A percentile compares a stretch with the other conserved stretches of the same genome.
Conservation (phyloP, 1,284 basidiomycete species). For the Ceratobasidium sp. region DNA sequence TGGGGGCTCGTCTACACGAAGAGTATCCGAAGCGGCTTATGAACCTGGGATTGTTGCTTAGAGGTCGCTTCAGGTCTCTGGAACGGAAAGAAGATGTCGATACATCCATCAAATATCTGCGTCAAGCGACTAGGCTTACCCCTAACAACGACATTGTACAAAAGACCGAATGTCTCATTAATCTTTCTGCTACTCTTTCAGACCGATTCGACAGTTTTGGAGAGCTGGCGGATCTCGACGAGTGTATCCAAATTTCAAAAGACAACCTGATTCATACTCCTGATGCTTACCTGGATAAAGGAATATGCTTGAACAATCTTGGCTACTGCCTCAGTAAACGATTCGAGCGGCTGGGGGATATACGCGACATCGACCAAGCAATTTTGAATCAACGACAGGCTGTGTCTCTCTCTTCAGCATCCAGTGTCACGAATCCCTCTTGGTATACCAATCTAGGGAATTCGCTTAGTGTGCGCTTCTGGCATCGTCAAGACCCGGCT, state of each 20-base stretch:
- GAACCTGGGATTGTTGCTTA: too few relatives aligned
- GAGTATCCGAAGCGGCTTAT: too few relatives aligned
- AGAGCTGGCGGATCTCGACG: background rate
- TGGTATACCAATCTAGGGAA: background rate
- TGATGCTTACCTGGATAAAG: background rate
- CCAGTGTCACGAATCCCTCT: too few relatives aligned
- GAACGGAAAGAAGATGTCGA: too few relatives aligned
- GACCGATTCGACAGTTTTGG: background rate
- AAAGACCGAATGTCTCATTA: too few relatives aligned
- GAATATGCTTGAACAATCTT: background rate
- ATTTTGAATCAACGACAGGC: background rate
- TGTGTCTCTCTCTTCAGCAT: background rate
- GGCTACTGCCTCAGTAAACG: background rate
- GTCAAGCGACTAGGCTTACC: too few relatives aligned
- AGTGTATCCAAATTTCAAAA: background rate
- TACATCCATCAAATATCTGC: too few relatives aligned
- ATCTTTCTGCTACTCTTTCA: too few relatives aligned
- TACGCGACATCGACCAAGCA: background rate
- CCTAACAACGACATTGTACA: too few relatives aligned
- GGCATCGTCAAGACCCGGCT: background rate
- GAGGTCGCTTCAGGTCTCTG: too few relatives aligned
- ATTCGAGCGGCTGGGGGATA: background rate
- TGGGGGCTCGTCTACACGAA: too few relatives aligned
- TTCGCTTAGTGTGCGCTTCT: background rate
- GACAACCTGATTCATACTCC: background rate